Evolutionary conservation across 192 early-diverging fungal genomes (phyloP), one percentile per base, ranked within the genome.

Genomic region (Coemansia guatemalensis): DNA sequence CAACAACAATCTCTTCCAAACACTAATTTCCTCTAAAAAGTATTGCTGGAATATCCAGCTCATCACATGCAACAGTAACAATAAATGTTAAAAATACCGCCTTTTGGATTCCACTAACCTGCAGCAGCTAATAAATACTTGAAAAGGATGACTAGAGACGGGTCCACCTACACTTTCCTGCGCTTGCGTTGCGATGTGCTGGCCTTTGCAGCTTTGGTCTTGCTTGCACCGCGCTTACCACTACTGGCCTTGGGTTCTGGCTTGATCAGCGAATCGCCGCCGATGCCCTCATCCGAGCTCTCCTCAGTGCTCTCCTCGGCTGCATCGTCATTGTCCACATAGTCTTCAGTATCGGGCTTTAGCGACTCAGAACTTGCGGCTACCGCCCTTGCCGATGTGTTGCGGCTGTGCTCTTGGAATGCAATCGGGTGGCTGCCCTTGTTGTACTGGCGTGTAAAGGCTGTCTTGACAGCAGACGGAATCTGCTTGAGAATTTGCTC

Each of bases 371-470:
- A 39, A 9, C 52, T 35, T 25, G 62, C 60, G 1, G 63, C 47
- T 4, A 61, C 60, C 48, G 56, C 58, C 20, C 51, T 48, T 29
- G 70, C 64, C 20, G 71, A 60, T 4, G 69, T 27, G 23, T 29
- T 58, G 11, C 51, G 67, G 3, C 47, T 62, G 8, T 54, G 25
- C 29, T 61, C 48, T 49, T 73, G 64, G 67, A 67, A 70, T 22
- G 73, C 69, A 14, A 69, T 41, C 12, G 79, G 79, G 27, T 75
- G 70, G 57, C 23, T 63, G 47, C 27, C 44, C 71, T 73, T 70
- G 26, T 70, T 73, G 68, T 88, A 91, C 82, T 83, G 82, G 67
- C 85, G 82, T 25, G 94, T 98, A 74, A 97, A 95, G 0, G 90
- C 70, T 8, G 88, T 64, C 68, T 97, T 97, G 33, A 85, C 83